phyloP scores from a whole-genome alignment of 192 early-diverging fungal species.

The Diversispora epigaea region DNA sequence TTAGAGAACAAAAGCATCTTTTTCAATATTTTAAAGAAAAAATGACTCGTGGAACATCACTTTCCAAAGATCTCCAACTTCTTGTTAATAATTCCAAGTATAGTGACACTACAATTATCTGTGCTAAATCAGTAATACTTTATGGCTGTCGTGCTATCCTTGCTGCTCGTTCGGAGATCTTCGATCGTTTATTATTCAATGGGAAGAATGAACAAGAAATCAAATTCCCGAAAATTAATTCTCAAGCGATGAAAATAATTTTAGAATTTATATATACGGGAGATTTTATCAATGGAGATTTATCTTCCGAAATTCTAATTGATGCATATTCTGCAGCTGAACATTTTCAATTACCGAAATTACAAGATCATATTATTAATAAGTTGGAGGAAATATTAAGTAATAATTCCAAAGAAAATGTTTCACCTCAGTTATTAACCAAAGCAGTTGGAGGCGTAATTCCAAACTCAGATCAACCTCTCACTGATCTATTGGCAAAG shows the following conservation, averaged over 20 bases:
- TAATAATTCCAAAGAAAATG: not conserved
- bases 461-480: not conserved
- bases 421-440: not conserved
- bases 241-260: not conserved
- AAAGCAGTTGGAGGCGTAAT: not conserved
- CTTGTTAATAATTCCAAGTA: constrained; percentile 15
- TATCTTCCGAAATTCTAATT: not conserved
- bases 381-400: not conserved
- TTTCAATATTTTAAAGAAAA: not conserved
- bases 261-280: constrained; percentile 22
- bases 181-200: constrained; percentile 12
- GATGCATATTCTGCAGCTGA: not conserved
- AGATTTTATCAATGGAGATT: not conserved
- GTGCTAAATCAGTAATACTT: not conserved
- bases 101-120: not conserved
- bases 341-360: not conserved
- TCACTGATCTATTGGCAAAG: not conserved
- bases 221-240: not conserved
- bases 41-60: constrained; percentile 5
- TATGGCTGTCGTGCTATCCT: not conserved
- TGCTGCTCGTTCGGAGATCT: not conserved
- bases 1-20: too few relatives aligned
- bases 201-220: constrained; percentile 4
- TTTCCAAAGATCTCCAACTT: not conserved
- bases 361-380: not conserved